Conservation (phyloP, 2,329 filamentous ascomycete species). For the Fusarium chlamydosporum region DNA sequence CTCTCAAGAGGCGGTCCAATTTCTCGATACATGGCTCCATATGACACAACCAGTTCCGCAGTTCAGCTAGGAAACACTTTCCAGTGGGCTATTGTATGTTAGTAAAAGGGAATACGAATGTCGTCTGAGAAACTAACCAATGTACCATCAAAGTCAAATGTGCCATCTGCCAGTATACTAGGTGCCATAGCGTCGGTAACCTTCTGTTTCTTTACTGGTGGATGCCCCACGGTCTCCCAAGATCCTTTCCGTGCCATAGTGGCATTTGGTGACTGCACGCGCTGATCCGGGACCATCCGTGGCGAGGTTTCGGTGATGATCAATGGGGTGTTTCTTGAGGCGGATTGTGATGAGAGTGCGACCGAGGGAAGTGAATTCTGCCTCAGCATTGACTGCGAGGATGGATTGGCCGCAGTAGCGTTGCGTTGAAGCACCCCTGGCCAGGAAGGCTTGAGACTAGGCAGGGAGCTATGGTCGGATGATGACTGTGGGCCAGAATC, state of each 20-base stretch:
- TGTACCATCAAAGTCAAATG: neutral
- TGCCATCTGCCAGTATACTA: rapidly evolving
- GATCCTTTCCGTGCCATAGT: too few relatives aligned
- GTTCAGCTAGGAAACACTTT: neutral
- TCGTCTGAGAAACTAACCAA: neutral
- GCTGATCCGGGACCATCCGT: rapidly evolving
- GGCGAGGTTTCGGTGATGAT: rapidly evolving
- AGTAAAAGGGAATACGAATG: rapidly evolving
- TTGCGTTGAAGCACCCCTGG: too few relatives aligned
- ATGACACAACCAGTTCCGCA: neutral
- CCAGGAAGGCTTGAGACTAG: too few relatives aligned
- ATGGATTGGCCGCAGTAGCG: neutral
- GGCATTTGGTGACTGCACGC: neutral
- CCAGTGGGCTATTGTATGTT: neutral
- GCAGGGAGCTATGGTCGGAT: too few relatives aligned
- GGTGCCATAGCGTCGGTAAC: rapidly evolving
- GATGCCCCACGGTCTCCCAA: neutral
- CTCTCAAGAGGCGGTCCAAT: neutral
- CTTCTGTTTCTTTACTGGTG: neutral
- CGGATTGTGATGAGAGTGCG: neutral
- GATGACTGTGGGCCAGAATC: too few relatives aligned
- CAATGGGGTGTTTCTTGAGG: neutral
- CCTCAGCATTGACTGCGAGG: too few relatives aligned
- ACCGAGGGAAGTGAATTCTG: neutral
- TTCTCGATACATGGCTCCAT: neutral